A percentile compares a stretch with the other conserved stretches of the same genome.
Evolutionary conservation across 176 grass and related monocot species (phyloP).

Genomic region (Triticum timopheevii): DNA sequence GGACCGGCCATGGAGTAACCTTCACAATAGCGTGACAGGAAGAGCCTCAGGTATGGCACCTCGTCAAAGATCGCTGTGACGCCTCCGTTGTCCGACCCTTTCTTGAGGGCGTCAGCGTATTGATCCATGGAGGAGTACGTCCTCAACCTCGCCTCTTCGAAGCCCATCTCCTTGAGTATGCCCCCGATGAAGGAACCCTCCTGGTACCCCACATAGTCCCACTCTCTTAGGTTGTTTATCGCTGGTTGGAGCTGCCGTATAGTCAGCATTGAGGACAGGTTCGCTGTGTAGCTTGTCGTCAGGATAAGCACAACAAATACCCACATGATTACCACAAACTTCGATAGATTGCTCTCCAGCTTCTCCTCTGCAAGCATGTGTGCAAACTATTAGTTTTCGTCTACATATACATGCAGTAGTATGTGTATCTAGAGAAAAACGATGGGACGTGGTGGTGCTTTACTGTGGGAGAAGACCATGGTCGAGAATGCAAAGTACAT

Average conservation of each 20-base stretch:
- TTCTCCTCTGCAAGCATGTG: slow-evolving; percentile 63
- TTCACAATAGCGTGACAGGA: slow-evolving; percentile 57
- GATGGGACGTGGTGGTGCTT: not conserved
- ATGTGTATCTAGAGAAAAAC: not conserved
- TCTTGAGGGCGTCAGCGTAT: slow-evolving; percentile 57
- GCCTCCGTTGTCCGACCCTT: slow-evolving; percentile 51
- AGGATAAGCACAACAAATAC: slow-evolving; percentile 87
- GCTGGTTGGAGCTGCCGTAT: slow-evolving; percentile 73
- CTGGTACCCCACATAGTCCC: slow-evolving; percentile 52
- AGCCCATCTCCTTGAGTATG: slow-evolving; percentile 22
- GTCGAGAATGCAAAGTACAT: slow-evolving; percentile 90
- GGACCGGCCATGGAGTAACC: slow-evolving; percentile 52
- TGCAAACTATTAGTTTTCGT: not conserved
- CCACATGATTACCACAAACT: slow-evolving; percentile 70
- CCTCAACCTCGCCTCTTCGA: slow-evolving; percentile 34
- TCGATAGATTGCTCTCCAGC: slow-evolving; percentile 82
- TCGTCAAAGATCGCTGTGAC: slow-evolving; percentile 78
- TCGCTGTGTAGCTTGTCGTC: slow-evolving; percentile 36
- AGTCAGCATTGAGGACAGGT: not conserved
- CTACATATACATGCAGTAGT: not conserved
- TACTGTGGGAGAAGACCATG: slow-evolving; percentile 91
- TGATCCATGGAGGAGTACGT: slow-evolving; percentile 40
- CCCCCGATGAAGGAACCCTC: slow-evolving; percentile 55
- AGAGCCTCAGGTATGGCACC: slow-evolving; percentile 75
- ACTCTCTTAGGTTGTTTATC: slow-evolving; percentile 48